Base-by-base conservation (phyloP, 1,284 basidiomycete genomes). In the Anthracocystis panici-leucophaei region DNA sequence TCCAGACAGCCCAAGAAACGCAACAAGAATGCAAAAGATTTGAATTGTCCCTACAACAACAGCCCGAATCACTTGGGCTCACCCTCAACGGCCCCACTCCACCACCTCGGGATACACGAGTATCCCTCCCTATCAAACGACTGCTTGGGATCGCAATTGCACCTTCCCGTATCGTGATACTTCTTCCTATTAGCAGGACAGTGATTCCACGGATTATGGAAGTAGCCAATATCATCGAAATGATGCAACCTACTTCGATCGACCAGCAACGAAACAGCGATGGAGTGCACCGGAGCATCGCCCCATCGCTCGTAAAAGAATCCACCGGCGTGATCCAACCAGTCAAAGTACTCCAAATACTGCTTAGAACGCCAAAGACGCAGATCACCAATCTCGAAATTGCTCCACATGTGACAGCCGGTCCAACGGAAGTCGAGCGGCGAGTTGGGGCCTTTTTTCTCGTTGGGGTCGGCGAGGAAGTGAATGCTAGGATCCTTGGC, bases 291-390 rank as follows among this genome's bases (percentile, higher is more conserved):
- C 10, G 86, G 93, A 14, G 94, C 93, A 82, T 95, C 93, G 57
- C 93, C 93, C 92, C 92, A 93, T 59, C 92, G 88, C 89, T 82
- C 83, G 71, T 84, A 84, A 49, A 82, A 84, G 75, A 84, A 84
- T n/a, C 93, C 93, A 20, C 94, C 94, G 52, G 89, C 89, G 12
- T 87, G 85, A 71, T 95, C 94, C n/a, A 95, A 87, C 81, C 89
- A 88, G 20, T 92, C 88, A 78, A 95, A 95, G 86, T 91, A 95
- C 55, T 90, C 89, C 72, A 87, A 88, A 84, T 95, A 96, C 12
- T 91, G 89, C 72, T 93, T 89, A 7, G 89, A 87, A 58, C 93
- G 87, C 91, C 92, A 94, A 82, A 94, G 93, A 67, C 91, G 89
- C 87, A 86, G 54, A 49, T 85, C 83, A 6, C 91, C 93, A 51